Conservation (phyloP, 2,329 filamentous ascomycete species). For the Colletotrichum musae region DNA sequence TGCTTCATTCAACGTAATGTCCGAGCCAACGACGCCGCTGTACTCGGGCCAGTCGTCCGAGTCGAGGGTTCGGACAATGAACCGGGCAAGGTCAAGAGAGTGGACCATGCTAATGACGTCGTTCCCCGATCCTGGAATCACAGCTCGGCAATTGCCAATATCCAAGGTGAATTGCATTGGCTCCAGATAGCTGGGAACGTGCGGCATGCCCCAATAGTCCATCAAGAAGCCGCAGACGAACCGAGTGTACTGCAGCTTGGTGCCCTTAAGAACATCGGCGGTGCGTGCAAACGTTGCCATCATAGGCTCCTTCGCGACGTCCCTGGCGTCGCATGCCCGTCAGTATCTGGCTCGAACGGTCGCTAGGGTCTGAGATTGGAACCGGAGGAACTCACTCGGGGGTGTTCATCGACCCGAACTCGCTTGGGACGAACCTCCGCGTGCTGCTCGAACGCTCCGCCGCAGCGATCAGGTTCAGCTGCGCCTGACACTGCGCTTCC, state of each 20-base stretch:
- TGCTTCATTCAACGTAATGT: conserved; percentile 59
- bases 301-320: not conserved
- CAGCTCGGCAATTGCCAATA: conserved; percentile 58
- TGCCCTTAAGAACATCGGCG: conserved; percentile 44
- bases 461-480: conserved; percentile 60
- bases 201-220: conserved; percentile 60
- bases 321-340: no score
- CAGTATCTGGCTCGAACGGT: no score
- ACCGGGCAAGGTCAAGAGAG: conserved; percentile 62
- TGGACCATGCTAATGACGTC: conserved; percentile 62
- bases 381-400: not conserved
- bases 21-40: conserved; percentile 54
- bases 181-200: conserved; percentile 53
- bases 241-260: conserved; percentile 53
- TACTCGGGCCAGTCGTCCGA: conserved; percentile 60
- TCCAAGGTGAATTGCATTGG: conserved; percentile 59
- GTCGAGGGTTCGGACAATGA: conserved; percentile 57
- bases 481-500: conserved; percentile 31
- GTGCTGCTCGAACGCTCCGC: conserved; percentile 55
- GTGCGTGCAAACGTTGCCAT: not conserved
- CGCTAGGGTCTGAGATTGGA: no score
- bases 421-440: conserved; percentile 59
- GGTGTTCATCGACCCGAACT: conserved; percentile 52
- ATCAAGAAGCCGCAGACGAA: conserved; percentile 60
- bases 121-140: conserved; percentile 63